Conservation (phyloP, 306 rosid species). For the Sicyos baderoa region DNA sequence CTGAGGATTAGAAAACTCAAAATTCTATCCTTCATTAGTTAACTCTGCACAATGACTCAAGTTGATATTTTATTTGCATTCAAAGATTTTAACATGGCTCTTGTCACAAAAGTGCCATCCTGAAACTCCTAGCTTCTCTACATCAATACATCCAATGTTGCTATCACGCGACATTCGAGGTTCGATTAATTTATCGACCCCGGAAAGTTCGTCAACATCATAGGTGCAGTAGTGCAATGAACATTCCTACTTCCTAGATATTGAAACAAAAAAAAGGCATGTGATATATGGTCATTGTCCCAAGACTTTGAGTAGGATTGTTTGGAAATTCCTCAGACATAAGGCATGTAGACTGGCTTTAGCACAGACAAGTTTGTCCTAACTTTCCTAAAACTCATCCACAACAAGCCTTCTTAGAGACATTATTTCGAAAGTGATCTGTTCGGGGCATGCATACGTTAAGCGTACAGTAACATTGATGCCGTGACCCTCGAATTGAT, state of each 20-base stretch:
- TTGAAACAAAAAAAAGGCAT: background rate
- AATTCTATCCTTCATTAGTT: background rate
- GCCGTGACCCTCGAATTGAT: background rate
- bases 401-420: slow-evolving; percentile 1
- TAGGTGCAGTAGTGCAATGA: slow-evolving; percentile 6
- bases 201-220: background rate
- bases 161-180: background rate
- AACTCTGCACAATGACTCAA: background rate
- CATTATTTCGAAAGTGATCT: background rate
- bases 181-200: background rate
- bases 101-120: background rate
- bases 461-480: background rate
- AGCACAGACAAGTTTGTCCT: background rate
- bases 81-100: background rate
- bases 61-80: too few relatives aligned
- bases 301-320: background rate
- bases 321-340: slow-evolving; percentile 2
- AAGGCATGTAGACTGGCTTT: slow-evolving; percentile 4
- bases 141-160: background rate
- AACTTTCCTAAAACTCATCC: background rate
- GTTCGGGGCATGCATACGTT: background rate
- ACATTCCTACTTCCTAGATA: slow-evolving; percentile 3
- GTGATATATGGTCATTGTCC: slow-evolving; percentile 14
- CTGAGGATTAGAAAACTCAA: background rate
- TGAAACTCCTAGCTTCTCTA: background rate